Conservation (phyloP, 73 alveolate species). For the Tetrahymena thermophila region DNA sequence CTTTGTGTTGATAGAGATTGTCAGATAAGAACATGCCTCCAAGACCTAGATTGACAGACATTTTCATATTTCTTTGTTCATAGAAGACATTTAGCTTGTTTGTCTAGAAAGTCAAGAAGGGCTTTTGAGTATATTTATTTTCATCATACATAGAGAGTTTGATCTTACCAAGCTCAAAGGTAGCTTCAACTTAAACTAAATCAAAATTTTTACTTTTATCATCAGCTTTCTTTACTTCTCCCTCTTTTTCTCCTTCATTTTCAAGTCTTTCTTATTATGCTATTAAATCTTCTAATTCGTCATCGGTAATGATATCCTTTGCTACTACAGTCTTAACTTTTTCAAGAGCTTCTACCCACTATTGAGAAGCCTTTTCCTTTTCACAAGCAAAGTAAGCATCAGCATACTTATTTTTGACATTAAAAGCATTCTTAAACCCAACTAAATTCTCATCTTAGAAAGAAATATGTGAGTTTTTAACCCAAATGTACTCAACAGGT, state of each 20-base stretch:
- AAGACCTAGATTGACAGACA: background rate
- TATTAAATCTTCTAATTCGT: background rate
- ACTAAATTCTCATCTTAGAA: background rate
- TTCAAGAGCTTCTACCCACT: slow-evolving; percentile 39
- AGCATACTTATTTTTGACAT: slow-evolving; percentile 22
- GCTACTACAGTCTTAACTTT: slow-evolving; percentile 4
- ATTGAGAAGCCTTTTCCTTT: slow-evolving; percentile 5
- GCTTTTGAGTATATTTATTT: background rate
- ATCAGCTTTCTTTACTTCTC: background rate
- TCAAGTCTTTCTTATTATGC: background rate
- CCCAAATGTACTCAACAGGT: slow-evolving; percentile 17
- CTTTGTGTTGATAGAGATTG: background rate
- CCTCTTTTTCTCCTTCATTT: background rate
- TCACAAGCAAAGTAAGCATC: slow-evolving; percentile 20
- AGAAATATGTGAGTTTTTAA: slow-evolving; percentile 20
- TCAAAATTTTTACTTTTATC: background rate
- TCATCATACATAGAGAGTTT: background rate
- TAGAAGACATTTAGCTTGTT: background rate
- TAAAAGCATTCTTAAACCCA: slow-evolving; percentile 30
- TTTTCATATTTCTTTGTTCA: background rate
- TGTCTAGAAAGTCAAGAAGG: background rate
- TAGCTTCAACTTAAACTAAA: background rate
- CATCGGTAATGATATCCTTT: background rate
- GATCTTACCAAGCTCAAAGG: background rate
- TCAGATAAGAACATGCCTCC: background rate